Percentiles rank a stretch among this genome's conserved stretches.
Evolutionary conservation across 179 eudicot species (phyloP).

Genomic region (Sideroxylon spinosum): DNA sequence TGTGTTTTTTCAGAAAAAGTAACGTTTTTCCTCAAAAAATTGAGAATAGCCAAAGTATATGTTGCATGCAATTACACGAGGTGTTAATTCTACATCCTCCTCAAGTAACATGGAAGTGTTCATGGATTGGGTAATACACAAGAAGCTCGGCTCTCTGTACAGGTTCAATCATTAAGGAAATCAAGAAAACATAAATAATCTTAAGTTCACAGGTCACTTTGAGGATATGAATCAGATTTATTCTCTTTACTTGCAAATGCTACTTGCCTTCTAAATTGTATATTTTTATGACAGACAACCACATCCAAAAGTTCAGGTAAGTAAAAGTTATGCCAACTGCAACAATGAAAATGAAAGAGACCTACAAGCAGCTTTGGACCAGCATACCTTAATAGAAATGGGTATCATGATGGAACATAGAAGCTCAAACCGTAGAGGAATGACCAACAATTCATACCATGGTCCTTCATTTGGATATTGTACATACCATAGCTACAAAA

Average conservation of each 20-base stretch:
- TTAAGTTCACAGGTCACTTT: not conserved
- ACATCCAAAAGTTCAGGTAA: not conserved
- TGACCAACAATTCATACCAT: slow-evolving; percentile 87
- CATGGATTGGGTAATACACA: not conserved
- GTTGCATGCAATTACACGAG: not conserved
- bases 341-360: not conserved
- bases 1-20: too few relatives aligned
- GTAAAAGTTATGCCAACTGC: not conserved
- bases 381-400: slow-evolving; percentile 83
- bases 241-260: not conserved
- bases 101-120: not conserved
- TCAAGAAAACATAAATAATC: not conserved
- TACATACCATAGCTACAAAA: slow-evolving; percentile 92
- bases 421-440: slow-evolving; percentile 94
- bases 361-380: slow-evolving; percentile 11
- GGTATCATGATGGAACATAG: slow-evolving; percentile 99
- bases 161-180: not conserved
- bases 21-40: not conserved
- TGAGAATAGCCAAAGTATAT: not conserved
- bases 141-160: not conserved
- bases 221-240: not conserved
- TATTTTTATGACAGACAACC: not conserved
- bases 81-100: not conserved
- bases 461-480: slow-evolving; percentile 81
- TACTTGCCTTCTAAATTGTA: not conserved